phyloP scores from a whole-genome alignment of 495 filamentous ascomycete species.

The Lophiotrema nucula region DNA sequence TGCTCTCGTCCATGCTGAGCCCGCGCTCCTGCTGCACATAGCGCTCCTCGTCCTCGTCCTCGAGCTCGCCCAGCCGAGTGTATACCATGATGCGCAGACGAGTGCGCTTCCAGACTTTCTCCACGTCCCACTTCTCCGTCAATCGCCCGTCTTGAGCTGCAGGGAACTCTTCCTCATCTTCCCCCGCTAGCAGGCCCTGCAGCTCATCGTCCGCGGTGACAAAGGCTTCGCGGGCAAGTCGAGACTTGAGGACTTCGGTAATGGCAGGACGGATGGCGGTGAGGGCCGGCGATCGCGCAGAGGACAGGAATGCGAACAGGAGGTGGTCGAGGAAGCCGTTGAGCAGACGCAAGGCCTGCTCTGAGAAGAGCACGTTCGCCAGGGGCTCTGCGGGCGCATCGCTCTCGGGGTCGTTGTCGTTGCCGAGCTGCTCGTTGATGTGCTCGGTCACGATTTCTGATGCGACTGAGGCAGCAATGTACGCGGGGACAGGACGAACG shows the following conservation, averaged over 20 bases:
- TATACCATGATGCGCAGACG: slow-evolving; percentile 97
- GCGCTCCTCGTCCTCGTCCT: slow-evolving; percentile 93
- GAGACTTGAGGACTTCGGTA: slow-evolving; percentile 80
- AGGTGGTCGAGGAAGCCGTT: slow-evolving; percentile 95
- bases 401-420: slow-evolving; percentile 59
- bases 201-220: slow-evolving; percentile 88
- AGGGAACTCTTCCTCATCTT: slow-evolving; percentile 66
- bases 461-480: slow-evolving; percentile 85
- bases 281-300: slow-evolving; percentile 79
- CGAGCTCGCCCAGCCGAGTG: slow-evolving; percentile 91
- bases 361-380: slow-evolving; percentile 71
- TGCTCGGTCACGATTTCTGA: slow-evolving; percentile 89
- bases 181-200: slow-evolving; percentile 76
- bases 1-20: slow-evolving; percentile 50
- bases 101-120: slow-evolving; percentile 86
- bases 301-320: slow-evolving; percentile 79
- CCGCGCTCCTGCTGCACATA: slow-evolving; percentile 72
- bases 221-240: slow-evolving; percentile 84
- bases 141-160: slow-evolving; percentile 52
- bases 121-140: slow-evolving; percentile 72
- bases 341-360: slow-evolving; percentile 71
- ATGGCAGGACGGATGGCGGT: slow-evolving; percentile 77
- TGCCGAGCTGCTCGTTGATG: slow-evolving; percentile 66
- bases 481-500: slow-evolving; percentile 78
- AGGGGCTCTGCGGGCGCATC: slow-evolving; percentile 61